phyloP scores from a whole-genome alignment of 2,329 filamentous ascomycete species.

The Hansfordia pulvinata region DNA sequence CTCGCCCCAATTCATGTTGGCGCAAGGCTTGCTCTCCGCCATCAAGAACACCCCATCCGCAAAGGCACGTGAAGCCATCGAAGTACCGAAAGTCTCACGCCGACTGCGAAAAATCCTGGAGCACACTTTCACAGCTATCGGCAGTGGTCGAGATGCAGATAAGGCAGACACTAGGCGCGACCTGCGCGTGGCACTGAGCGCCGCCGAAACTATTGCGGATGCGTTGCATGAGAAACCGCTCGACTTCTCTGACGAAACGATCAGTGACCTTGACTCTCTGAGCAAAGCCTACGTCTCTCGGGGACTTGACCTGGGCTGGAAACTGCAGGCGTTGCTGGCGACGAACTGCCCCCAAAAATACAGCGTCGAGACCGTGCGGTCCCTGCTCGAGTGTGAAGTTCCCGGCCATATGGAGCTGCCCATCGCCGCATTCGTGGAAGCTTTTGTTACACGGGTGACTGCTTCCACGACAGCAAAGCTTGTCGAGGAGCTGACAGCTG shows the following conservation, averaged over 20 bases:
- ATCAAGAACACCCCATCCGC: constrained; percentile 6
- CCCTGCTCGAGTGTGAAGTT: constrained; percentile 8
- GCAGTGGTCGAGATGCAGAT: too few relatives aligned
- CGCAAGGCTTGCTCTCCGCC: constrained; percentile 11
- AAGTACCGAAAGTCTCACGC: constrained; percentile 5
- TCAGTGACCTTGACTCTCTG: constrained; percentile 8
- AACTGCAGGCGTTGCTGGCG: constrained; percentile 13
- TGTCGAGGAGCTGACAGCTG: too few relatives aligned
- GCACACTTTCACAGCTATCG: constrained; percentile 8
- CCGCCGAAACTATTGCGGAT: constrained; percentile 9
- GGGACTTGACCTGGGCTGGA: constrained; percentile 12
- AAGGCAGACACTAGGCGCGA: too few relatives aligned
- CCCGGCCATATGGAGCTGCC: constrained; percentile 8
- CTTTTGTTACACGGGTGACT: too few relatives aligned
- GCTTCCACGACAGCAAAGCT: too few relatives aligned
- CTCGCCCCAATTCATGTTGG: too few relatives aligned
- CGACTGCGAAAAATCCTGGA: constrained; percentile 12
- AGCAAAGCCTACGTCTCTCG: constrained; percentile 7
- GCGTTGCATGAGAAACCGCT: constrained; percentile 5
- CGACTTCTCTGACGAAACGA: constrained; percentile 8
- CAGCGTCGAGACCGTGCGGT: constrained; percentile 6
- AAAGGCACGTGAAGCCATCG: constrained; percentile 5
- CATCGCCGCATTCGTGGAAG: constrained; percentile 13
- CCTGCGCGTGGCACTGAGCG: constrained; percentile 10
- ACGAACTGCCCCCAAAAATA: constrained; percentile 10